A percentile compares a stretch with the other conserved stretches of the same genome.
These are phyloP conservation scores for Leccinum angustisporum DNA, from an alignment of 1,284 basidiomycete species.

Conservation along the genomic window DNA sequence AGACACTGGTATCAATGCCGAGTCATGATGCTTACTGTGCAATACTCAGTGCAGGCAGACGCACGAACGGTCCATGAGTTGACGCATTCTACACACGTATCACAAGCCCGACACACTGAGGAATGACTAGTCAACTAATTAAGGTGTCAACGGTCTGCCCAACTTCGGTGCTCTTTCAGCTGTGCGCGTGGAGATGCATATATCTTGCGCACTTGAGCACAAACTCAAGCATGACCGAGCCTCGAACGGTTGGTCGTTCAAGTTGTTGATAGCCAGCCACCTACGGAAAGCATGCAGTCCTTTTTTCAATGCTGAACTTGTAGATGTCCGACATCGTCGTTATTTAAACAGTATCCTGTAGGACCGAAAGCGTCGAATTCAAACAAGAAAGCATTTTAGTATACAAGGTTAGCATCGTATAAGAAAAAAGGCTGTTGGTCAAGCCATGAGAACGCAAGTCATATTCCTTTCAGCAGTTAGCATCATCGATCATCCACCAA, in stretches of 20 bases:
- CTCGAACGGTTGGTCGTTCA: not conserved
- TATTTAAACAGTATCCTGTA: not conserved
- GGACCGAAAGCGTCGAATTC: not conserved
- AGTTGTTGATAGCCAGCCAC: no score
- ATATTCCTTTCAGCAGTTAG: slow-evolving; percentile 7
- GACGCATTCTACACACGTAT: no score
- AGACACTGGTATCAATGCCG: no score
- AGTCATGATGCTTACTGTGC: no score
- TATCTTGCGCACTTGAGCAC: not conserved
- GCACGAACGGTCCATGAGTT: no score
- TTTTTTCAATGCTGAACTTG: not conserved
- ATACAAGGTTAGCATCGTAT: not conserved
- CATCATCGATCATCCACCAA: slow-evolving; percentile 15
- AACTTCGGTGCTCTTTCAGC: no score
- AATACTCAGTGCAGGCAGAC: no score
- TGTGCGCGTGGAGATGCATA: not conserved
- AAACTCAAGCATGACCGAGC: not conserved
- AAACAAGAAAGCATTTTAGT: not conserved
- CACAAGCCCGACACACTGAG: no score
- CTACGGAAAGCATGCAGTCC: no score
- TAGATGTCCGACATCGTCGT: not conserved
- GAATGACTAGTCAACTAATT: no score
- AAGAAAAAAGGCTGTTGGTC: not conserved
- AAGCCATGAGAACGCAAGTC: not conserved
- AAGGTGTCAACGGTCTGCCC: no score